Evolutionary conservation across 495 filamentous ascomycete genomes (phyloP), one percentile per base, ranked within the genome.

Genomic region (Daldinia decipiens): DNA sequence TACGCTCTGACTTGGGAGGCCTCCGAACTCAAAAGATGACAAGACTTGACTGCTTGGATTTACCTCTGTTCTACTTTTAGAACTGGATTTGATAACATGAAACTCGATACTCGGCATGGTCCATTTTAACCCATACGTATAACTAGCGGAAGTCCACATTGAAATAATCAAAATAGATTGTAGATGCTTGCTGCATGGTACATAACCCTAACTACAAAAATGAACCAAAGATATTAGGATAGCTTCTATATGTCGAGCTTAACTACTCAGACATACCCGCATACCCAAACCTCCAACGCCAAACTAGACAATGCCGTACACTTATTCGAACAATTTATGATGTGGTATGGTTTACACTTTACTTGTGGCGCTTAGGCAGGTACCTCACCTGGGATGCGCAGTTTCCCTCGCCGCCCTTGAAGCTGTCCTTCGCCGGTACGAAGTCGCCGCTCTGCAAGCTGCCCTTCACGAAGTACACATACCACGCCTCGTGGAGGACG

Each of bases 391-490:
- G 71, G 0, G 71, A 43, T 7, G 74, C 77, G 55, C 80, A 82
- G 50, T 81, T 82, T 0, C 80, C 75, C 1, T 74, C 72, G 29
- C 79, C 73, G 13, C 73, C 81, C 59, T 79, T 76, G 29, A 74
- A 72, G 31, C 67, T 79, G 32, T 81, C 78, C 65, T 73, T 65
- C 1, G 79, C 79, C 3, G 92, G 81, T 19, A 93, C 85, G 74
- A 96, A 96, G 56, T 87, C 79, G 26, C 93, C 93, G 5, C 85
- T 89, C 75, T 93, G 91, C 40, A 97, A 78, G 62, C 86, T 89
- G 31, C 94, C 94, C 56, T 86, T 86, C 11, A 97, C 87, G 70
- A 94, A 90, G 81, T 90, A 97, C 66, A 89, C 87, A 75, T 97
- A 97, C 91, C 92, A 95, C 24, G 92, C 87, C 79, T 96, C 90